Evolutionary conservation across 768 basidiomycete genomes (phyloP).

Genomic region (Cubamyces sp.): DNA sequence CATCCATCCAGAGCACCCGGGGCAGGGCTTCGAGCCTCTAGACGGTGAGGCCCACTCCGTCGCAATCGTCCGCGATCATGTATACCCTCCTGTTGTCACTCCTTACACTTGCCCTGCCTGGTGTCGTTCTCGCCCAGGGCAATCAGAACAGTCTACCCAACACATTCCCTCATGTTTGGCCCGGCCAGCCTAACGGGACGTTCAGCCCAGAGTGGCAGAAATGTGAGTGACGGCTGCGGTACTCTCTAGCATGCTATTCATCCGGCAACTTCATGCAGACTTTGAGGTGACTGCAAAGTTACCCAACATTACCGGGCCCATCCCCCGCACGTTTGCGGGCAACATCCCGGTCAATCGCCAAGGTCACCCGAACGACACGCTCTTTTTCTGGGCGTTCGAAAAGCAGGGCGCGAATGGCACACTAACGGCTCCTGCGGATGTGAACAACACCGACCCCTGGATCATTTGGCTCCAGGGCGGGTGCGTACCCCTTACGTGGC

Average conservation of each 20-base stretch:
- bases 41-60: background rate
- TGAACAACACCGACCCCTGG: constrained; percentile 58
- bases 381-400: constrained; percentile 40
- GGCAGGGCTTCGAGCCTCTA: background rate
- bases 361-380: constrained; percentile 37
- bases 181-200: constrained; percentile 30
- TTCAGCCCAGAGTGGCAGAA: constrained; percentile 33
- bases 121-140: constrained; percentile 8
- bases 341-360: constrained; percentile 35
- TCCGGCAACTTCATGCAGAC: constrained; percentile 22
- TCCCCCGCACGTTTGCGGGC: constrained; percentile 35
- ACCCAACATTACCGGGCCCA: constrained; percentile 35
- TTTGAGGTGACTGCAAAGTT: constrained; percentile 34
- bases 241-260: too few species aligned
- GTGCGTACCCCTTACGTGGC: constrained; percentile 35
- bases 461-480: constrained; percentile 79
- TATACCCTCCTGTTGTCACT: background rate
- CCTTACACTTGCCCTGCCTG: constrained; percentile 1
- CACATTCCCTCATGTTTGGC: constrained; percentile 33
- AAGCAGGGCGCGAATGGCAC: constrained; percentile 38
- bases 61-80: background rate
- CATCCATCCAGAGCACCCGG: background rate
- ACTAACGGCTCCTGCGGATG: constrained; percentile 46
- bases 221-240: constrained; percentile 31
- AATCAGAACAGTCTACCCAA: constrained; percentile 20